Percentiles rank a stretch among this genome's conserved stretches.
Conservation (phyloP, 2,329 filamentous ascomycete genomes). For the Colletotrichum endophyticum region DNA sequence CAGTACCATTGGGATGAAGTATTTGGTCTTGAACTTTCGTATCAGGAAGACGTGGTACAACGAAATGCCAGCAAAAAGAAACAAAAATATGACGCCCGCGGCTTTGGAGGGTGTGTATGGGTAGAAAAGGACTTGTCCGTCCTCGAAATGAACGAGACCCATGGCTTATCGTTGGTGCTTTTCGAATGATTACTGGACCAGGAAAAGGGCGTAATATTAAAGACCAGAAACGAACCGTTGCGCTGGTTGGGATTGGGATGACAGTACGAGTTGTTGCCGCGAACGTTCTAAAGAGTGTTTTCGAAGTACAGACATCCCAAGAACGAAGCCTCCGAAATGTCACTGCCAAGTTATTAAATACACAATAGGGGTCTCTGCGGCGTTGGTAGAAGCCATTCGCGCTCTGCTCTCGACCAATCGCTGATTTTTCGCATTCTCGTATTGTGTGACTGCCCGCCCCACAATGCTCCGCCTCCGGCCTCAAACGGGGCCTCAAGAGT, state of each 20-base stretch:
- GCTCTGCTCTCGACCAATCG: not conserved
- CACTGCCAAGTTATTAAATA: not conserved
- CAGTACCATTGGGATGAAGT: not conserved
- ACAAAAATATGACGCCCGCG: not conserved
- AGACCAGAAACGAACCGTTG: not conserved
- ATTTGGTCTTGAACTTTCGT: not conserved
- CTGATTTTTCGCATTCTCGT: not conserved
- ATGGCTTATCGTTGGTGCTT: rapidly evolving
- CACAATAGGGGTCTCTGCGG: not conserved
- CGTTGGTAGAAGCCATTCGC: not conserved
- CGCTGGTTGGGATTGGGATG: rapidly evolving
- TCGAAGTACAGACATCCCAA: not conserved
- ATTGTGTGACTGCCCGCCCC: not conserved
- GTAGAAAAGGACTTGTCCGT: not conserved
- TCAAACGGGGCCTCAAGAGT: not conserved
- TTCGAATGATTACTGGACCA: not conserved
- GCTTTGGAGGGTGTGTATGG: not conserved
- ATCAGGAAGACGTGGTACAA: not conserved
- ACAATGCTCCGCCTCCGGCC: not conserved
- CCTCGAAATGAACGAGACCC: not conserved
- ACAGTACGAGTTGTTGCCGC: not conserved
- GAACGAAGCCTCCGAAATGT: not conserved
- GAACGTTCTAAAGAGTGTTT: rapidly evolving
- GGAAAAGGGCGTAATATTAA: rapidly evolving
- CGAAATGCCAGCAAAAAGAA: rapidly evolving